A percentile compares a stretch with the other conserved stretches of the same genome.
These are phyloP conservation scores for Pseudogymnoascus sp. DNA, from an alignment of 2,329 filamentous ascomycete genomes.

Conservation along the genomic window DNA sequence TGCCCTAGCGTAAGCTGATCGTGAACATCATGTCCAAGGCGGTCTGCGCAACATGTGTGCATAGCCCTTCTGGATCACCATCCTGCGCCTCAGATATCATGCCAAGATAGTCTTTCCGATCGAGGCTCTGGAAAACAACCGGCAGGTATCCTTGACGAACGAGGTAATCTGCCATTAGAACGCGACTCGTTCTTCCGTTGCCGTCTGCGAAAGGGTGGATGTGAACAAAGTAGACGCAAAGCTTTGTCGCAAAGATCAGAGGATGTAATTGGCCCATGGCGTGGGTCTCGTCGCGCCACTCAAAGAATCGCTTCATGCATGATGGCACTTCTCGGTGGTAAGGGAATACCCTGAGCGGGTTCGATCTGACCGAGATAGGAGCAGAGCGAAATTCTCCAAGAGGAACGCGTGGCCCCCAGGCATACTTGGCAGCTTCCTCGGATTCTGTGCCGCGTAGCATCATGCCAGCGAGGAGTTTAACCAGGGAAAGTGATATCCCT, in stretches of 20 bases:
- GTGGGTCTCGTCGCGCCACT: constrained; percentile 18
- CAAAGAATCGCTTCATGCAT: constrained; percentile 16
- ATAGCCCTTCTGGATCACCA: constrained; percentile 14
- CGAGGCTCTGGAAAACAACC: constrained; percentile 15
- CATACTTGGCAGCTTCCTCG: constrained; percentile 12
- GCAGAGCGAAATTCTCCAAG: constrained; percentile 17
- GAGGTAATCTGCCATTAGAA: constrained; percentile 22
- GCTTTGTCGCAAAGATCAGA: constrained; percentile 18
- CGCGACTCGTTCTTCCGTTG: constrained; percentile 18
- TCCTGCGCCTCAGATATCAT: constrained; percentile 18
- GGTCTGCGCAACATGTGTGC: constrained; percentile 3
- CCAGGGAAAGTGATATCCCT: constrained; percentile 14
- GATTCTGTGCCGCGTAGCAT: constrained; percentile 14
- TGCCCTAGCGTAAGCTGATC: constrained; percentile 6
- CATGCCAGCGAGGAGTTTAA: constrained; percentile 13
- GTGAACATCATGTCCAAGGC: constrained; percentile 10
- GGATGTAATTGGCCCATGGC: constrained; percentile 16
- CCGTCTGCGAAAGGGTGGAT: constrained; percentile 22
- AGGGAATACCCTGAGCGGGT: constrained; percentile 19
- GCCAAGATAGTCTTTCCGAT: constrained; percentile 16
- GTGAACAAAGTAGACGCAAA: constrained; percentile 16
- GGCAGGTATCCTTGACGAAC: constrained; percentile 20
- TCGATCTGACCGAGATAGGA: constrained; percentile 17
- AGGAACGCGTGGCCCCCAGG: constrained; percentile 14
- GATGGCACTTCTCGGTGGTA: constrained; percentile 20